Base-by-base conservation (phyloP, 2,329 filamentous ascomycete genomes). In the Lasiodiplodia hormozganensis region DNA sequence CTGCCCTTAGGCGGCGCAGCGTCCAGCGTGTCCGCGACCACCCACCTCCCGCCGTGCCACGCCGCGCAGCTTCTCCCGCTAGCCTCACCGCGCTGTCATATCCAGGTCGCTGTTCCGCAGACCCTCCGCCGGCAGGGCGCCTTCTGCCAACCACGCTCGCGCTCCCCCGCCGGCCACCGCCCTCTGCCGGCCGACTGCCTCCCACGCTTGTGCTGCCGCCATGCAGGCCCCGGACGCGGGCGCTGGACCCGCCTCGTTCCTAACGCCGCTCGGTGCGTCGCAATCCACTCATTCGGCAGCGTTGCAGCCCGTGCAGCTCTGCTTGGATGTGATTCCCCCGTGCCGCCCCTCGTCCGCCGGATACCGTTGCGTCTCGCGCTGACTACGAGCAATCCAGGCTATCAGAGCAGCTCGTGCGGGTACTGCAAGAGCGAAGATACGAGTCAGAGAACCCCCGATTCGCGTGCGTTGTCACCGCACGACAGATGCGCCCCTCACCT, bases 371-470 rank as follows among this genome's bases (percentile, higher is more conserved):
- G 57, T 65, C 58, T 70, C 66, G 67, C 69, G 52, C 68, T 68
- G 56, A 67, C 60, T 52, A 52, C 47, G 47, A 64, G 60, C 47
- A 64, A 64, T 52, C 31, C 68, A 85, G 83, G 83, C 74, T 85
- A 85, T 75, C 81, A 82, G 71, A 77, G 76, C 69, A 79, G 82
- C 72, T 81, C 82, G 69, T 85, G 83, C 74, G 83, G 83, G 67
- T 85, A 85, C 74, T 85, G 83, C 79, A 85, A 84, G 79, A 75
- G 78, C 70, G 76, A 78, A 71, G 75, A 80, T 56, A 79, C 80
- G 77, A 82, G 82, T 82, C 78, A 79, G 75, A 80, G 82, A 74
- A 82, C 76, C 73, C 79, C 81, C 71, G 75, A 82, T 72, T 84
- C 83, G 76, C 82, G 83, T 85, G 82, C 78, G 83, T 83, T 62